Base-by-base conservation (phyloP, 106 monocot genomes). In the Narthecium ossifragum region DNA sequence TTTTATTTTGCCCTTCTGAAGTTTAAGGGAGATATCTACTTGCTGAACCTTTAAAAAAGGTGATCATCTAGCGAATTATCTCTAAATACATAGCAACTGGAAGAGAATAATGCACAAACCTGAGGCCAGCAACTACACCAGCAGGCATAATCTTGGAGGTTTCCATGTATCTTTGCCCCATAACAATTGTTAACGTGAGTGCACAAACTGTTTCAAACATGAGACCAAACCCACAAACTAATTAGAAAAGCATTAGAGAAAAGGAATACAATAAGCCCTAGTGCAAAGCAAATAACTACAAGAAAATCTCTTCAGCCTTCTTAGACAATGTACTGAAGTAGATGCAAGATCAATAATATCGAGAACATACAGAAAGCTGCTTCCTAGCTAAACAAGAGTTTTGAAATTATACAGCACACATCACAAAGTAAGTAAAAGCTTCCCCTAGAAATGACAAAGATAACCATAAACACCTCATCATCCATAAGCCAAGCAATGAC, bases 61-160 rank as follows among this genome's bases (percentile, higher is more conserved):
- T 9, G 15, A 1, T 5, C 30, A 56, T 1, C 43, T 13, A 43
- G 17, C 5, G 18, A 43, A 18, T 43, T 43, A 17, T 18, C 14
- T 17, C 17, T 17, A n/a, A 15, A 17, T 31, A 22, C 15, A 17
- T 46, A 46, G 15, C 3, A 48, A 38, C 36, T 2, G 26, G 40
- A 59, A 37, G 26, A 40, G 11, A 2, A 49, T n/a, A 38, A 31
- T 22, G 22, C 49, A 68, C 52, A 57, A 73, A 92, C 92, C 92
- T 92, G 69, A 92, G 68, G 23, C 24, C 51, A 75, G 83, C 80
- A 67, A 92, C 83, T 58, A 84, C 5, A 28, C 92, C 92, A 70
- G 86, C 86, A 10, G 92, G 92, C 86, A 92, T 92, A 55, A 87
- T 80, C 83, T 92, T 92, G 24, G 69, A 73, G 8, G 83, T 83